Conservation (phyloP, 2,329 filamentous ascomycete genomes). For the Mollisia scopiformis region DNA sequence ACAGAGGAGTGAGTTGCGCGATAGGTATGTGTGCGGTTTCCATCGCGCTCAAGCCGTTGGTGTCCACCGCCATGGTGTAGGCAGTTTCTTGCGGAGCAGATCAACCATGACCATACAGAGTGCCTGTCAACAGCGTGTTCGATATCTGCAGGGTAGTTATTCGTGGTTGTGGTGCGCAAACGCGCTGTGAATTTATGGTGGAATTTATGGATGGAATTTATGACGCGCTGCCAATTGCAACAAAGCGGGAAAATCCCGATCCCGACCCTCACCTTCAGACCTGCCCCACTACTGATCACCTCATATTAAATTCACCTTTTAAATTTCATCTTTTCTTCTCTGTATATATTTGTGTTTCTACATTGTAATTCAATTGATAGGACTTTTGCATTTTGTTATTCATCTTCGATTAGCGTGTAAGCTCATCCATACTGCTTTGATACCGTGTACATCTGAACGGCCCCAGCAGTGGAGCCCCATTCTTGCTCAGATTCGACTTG, state of each 20-base stretch:
- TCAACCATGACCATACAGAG: constrained; percentile 10
- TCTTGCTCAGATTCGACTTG: background rate
- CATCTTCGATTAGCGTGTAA: background rate
- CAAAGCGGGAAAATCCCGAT: background rate
- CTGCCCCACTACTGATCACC: background rate
- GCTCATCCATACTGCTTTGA: background rate
- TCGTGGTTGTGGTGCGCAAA: background rate
- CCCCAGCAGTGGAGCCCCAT: constrained; percentile 3
- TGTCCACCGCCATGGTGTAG: constrained; percentile 25
- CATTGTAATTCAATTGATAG: background rate
- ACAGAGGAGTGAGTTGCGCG: constrained; percentile 54
- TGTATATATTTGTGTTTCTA: background rate
- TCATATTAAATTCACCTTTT: background rate
- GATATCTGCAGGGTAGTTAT: background rate
- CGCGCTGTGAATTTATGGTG: background rate
- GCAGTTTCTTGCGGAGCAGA: constrained; percentile 2
- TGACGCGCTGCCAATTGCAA: constrained; percentile 1
- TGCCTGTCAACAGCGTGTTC: background rate
- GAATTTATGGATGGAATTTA: background rate
- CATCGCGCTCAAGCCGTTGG: constrained; percentile 12
- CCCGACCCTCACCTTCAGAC: background rate
- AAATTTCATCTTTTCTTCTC: background rate
- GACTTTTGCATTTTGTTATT: too few species aligned
- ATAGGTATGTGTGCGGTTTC: constrained; percentile 51
- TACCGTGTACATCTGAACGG: too few species aligned